phyloP scores from a whole-genome alignment of 2,329 filamentous ascomycete species.

The Neofusicoccum cordaticola region DNA sequence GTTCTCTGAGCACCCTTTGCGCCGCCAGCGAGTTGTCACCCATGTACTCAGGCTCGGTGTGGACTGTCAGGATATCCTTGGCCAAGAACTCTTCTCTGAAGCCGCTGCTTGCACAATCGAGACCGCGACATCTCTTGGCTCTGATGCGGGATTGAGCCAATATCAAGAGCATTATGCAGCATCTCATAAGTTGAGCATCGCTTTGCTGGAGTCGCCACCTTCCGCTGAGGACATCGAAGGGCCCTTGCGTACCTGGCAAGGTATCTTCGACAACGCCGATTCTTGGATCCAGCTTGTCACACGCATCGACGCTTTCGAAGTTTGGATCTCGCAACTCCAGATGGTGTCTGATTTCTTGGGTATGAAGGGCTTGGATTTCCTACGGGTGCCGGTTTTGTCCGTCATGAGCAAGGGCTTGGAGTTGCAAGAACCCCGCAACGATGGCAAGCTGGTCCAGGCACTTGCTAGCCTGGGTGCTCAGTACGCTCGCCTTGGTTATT shows the following conservation, averaged over 20 bases:
- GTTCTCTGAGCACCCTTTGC: conserved; percentile 29
- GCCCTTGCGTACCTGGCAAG: conserved; percentile 38
- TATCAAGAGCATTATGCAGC: conserved; percentile 37
- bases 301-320: conserved; percentile 50
- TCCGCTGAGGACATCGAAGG: conserved; percentile 27
- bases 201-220: conserved; percentile 38
- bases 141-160: conserved; percentile 33
- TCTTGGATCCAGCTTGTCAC: conserved; percentile 40
- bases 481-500: conserved; percentile 60
- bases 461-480: conserved; percentile 52
- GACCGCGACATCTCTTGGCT: conserved; percentile 17
- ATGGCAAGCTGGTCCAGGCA: conserved; percentile 41
- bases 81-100: conserved; percentile 19
- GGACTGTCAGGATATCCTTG: conserved; percentile 59
- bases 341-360: conserved; percentile 56
- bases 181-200: conserved; percentile 38
- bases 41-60: conserved; percentile 43
- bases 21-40: conserved; percentile 28
- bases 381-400: conserved; percentile 49
- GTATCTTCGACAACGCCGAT: conserved; percentile 30
- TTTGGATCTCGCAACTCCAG: conserved; percentile 52
- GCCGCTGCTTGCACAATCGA: conserved; percentile 12
- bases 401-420: conserved; percentile 49
- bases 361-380: conserved; percentile 54
- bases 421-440: conserved; percentile 37